Base-by-base conservation (phyloP, 805 yeast species). In the Barnettozyma sucrosica region DNA sequence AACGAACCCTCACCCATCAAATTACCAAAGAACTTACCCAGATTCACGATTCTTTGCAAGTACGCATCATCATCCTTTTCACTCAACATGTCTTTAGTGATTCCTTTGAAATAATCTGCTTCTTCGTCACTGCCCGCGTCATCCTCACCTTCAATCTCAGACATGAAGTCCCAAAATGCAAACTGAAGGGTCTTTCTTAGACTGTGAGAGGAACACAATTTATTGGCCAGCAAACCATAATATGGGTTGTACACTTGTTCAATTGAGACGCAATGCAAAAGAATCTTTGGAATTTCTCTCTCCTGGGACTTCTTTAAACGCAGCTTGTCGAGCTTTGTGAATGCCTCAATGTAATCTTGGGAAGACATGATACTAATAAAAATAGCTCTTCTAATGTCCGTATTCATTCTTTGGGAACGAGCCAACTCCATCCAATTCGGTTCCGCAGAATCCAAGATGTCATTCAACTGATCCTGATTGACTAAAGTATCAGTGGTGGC, bases 301-400 rank as follows among this genome's bases (percentile, higher is more conserved):
- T 85, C 84, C 62, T 93, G 98, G 7, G 83, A 71, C 53, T 79
- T 81, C 57, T 86, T 90, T 55, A 93, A 71, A 24, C 81, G 76
- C 45, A 93, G 65, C 59, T 89, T 90, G 59, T 88, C 95, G 32
- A 93, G 58, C 52, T 89, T 85, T 16, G 85, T 79, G 55, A 81
- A 81, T 0, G 97, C 95, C 65, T 93, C 97, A 60, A 88, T 71
- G 58, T 79, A 93, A 64, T 93, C 99, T 54, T 83, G 84, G 5
- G 97, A 93, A 3, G 97, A 89, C 97, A 95, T 90, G 8, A 93
- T 81, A 33, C 96, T 88, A 21, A 95, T 81, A 59, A 93, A 93
- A 16, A 93, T 84, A 1, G 98, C 97, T 46, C 97, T 76, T 66
- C 99, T 82, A 32, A 93, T 77, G 62, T 90, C 97, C 0, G 98